Evolutionary conservation across 164 flowering plant species (phyloP), one percentile per base, ranked within the genome.

Genomic region (Vitis rotundifolia): DNA sequence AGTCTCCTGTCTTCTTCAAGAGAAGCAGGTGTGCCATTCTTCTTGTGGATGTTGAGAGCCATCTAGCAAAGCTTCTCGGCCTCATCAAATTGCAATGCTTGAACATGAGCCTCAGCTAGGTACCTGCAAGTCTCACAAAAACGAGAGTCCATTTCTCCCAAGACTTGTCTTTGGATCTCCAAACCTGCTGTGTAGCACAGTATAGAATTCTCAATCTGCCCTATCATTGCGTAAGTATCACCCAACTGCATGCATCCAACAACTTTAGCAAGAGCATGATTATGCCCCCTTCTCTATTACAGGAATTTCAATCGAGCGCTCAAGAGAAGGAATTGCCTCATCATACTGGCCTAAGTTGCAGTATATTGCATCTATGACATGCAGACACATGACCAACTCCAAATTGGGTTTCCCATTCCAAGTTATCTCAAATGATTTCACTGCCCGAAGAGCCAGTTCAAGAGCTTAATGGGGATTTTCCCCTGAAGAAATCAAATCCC

Each of bases 211-310:
- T 87, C 88, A 62, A 79, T 73, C 70, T 83, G 86, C 4, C 91
- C 87, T 47, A 83, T 12, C 85, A 83, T 71, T 31, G 86, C 82
- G 68, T 87, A 87, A 47, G 84, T 80, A 61, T 87, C 91, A 13
- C 91, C 91, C 47, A 87, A 73, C 72, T 83, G 87, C 91, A 87
- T 87, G 66, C 85, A 82, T 18, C 91, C 91, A 5, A 88, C 78
- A 71, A 85, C 83, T 62, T 87, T 87, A 13, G 91, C 91, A 8
- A 87, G 81, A 12, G 86, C 86, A 62, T 85, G 86, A 53, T 75
- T 65, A 59, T 82, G 75, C 29, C 88, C n/a, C 87, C 61, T 79
- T 73, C 22, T 81, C 81, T 31, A 82, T 62, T 5, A 60, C 71
- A 18, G 86, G 86, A 63, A 82, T 75, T n/a, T 82, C 84, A 60